Evolutionary conservation across 1,139 yeast species (phyloP).

Genomic region (Pichia sp.): DNA sequence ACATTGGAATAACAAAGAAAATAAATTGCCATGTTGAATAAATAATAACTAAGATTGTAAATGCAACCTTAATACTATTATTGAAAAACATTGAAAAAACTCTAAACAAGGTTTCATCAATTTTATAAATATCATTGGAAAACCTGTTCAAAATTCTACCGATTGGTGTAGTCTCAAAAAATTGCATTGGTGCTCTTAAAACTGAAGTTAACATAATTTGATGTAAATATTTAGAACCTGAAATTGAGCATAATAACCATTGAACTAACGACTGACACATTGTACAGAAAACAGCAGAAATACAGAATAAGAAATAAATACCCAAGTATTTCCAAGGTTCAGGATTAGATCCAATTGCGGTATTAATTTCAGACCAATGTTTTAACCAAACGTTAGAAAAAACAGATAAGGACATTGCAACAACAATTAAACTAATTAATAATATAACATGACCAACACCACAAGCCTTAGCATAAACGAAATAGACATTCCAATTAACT

Average conservation of each 20-base stretch:
- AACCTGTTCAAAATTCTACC: slow-evolving; percentile 93
- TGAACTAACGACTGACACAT: slow-evolving; percentile 64
- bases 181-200: slow-evolving; percentile 90
- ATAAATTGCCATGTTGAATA: slow-evolving; percentile 85
- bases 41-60: slow-evolving; percentile 77
- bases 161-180: slow-evolving; percentile 94
- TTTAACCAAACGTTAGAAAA: slow-evolving; percentile 84
- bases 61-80: slow-evolving; percentile 66
- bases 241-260: slow-evolving; percentile 81
- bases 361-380: slow-evolving; percentile 93
- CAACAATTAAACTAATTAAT: slow-evolving; percentile 41
- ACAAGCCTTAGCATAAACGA: slow-evolving; percentile 82
- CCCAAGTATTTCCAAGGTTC: slow-evolving; percentile 63
- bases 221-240: slow-evolving; percentile 76
- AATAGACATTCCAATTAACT: slow-evolving; percentile 84
- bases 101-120: slow-evolving; percentile 82
- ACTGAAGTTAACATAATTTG: slow-evolving; percentile 74
- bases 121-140: slow-evolving; percentile 87
- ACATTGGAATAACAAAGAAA: slow-evolving; percentile 64
- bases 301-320: slow-evolving; percentile 69
- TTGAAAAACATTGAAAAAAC: slow-evolving; percentile 78
- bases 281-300: slow-evolving; percentile 55
- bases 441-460: slow-evolving; percentile 64
- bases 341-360: slow-evolving; percentile 65
- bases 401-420: slow-evolving; percentile 58